Evolutionary conservation across 75 land plant genomes (phyloP).

Genomic region (Pinus albicaulis): DNA sequence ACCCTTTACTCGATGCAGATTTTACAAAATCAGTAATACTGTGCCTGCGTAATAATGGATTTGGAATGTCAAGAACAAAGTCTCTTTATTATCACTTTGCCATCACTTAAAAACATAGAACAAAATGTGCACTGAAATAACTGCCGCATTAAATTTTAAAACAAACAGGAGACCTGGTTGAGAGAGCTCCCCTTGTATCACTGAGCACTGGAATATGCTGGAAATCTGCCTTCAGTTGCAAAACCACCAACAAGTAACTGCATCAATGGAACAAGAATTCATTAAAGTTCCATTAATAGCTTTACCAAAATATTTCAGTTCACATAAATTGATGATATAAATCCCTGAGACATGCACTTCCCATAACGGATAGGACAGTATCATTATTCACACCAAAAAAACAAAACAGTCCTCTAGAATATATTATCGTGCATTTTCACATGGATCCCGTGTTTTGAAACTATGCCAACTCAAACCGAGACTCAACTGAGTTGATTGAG

Average conservation of each 20-base stretch:
- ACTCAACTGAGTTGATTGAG: too few species aligned
- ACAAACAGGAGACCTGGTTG: conserved; percentile 15
- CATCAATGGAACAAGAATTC: conserved; percentile 11
- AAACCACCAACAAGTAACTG: conserved; percentile 93
- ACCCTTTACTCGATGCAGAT: conserved; percentile 93
- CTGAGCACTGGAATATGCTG: conserved; percentile 78
- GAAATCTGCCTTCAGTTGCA: conserved; percentile 91
- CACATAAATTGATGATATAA: not conserved
- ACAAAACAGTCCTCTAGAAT: not conserved
- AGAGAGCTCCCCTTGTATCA: conserved; percentile 37
- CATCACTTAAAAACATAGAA: not conserved
- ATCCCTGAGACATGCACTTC: not conserved
- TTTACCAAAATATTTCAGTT: not conserved
- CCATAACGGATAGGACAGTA: not conserved
- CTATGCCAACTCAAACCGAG: too few species aligned
- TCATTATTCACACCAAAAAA: too few species aligned
- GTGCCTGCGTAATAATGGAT: conserved; percentile 55
- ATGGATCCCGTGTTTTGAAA: too few species aligned
- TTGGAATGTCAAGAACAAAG: not conserved
- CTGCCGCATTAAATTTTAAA: not conserved
- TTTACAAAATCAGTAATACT: conserved; percentile 85
- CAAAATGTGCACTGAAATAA: not conserved
- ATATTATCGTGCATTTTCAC: too few species aligned
- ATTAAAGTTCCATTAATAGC: not conserved
- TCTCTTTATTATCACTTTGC: not conserved